These are phyloP conservation scores for Zea luxurians DNA, from an alignment of 176 grass and related monocot genomes.

Conservation along the genomic window DNA sequence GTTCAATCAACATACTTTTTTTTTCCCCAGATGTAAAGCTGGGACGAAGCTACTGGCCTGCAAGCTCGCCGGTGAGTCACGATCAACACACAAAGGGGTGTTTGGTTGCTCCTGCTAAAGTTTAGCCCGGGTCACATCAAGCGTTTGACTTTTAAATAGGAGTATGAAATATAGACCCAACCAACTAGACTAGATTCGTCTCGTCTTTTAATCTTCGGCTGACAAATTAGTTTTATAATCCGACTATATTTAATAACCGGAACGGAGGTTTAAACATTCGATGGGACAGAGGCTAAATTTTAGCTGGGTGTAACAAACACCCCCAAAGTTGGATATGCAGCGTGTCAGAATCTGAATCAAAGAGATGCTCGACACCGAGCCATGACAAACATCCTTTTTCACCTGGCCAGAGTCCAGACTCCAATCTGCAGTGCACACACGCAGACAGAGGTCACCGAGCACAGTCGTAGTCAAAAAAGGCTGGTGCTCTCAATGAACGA, in stretches of 20 bases:
- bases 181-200: too few species aligned
- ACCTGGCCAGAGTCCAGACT: not conserved
- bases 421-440: not conserved
- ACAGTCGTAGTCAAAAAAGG: conserved; percentile 22
- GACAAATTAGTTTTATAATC: too few species aligned
- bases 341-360: not conserved
- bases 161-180: too few species aligned
- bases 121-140: too few species aligned
- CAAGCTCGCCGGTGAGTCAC: not conserved
- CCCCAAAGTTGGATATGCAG: not conserved
- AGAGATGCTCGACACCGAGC: conserved; percentile 43
- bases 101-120: too few species aligned
- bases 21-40: not conserved
- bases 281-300: too few species aligned
- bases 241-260: too few species aligned
- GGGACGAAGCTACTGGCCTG: not conserved
- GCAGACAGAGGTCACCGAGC: not conserved
- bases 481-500: not conserved
- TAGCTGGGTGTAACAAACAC: too few species aligned
- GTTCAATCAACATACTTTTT: too few species aligned
- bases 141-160: too few species aligned
- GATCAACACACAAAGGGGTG: not conserved
- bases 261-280: too few species aligned
- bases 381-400: conserved; percentile 39
- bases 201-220: too few species aligned